Conservation (phyloP, 306 rosid species). For the Sphenostylis stenocarpa region DNA sequence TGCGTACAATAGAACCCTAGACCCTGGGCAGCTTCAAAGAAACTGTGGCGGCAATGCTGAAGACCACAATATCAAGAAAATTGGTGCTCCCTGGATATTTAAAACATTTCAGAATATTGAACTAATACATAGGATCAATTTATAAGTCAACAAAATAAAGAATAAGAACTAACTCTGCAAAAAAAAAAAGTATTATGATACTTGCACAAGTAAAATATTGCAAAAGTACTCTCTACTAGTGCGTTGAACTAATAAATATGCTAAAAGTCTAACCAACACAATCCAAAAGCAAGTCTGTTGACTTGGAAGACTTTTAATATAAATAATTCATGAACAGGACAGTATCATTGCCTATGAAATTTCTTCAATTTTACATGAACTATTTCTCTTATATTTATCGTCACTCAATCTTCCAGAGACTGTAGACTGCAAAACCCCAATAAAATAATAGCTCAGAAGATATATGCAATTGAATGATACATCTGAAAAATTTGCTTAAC, state of each 20-base stretch:
- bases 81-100: slow-evolving; percentile 51
- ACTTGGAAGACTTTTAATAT: neutral
- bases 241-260: neutral
- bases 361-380: neutral
- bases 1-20: slow-evolving; percentile 38
- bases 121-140: neutral
- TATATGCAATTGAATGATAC: no score
- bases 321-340: neutral
- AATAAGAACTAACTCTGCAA: neutral
- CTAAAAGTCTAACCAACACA: neutral
- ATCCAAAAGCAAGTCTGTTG: neutral
- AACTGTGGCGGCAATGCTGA: slow-evolving; percentile 10
- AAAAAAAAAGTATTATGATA: neutral
- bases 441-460: no score
- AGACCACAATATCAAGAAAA: slow-evolving; percentile 33
- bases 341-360: neutral
- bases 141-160: neutral
- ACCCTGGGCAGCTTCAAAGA: slow-evolving; percentile 33
- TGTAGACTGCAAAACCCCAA: no score
- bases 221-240: neutral
- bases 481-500: no score
- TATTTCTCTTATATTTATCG: neutral
- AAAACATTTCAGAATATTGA: slow-evolving; percentile 26
- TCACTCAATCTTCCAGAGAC: neutral
- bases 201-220: neutral